These are phyloP conservation scores for Linnemannia hyalina DNA, from an alignment of 192 early-diverging fungal species.

Conservation along the genomic window DNA sequence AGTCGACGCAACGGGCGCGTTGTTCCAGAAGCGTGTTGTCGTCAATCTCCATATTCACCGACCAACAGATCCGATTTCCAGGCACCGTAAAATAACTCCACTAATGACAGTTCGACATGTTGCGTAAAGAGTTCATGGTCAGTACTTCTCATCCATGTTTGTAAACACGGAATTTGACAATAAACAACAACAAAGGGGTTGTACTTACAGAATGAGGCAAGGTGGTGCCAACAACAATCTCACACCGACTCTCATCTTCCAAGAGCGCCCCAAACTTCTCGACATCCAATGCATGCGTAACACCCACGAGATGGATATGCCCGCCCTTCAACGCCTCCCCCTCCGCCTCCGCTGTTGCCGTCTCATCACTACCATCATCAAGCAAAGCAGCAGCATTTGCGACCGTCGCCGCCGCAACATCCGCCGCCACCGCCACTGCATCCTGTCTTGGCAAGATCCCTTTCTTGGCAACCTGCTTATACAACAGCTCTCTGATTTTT, in stretches of 20 bases:
- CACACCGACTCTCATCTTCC: constrained; percentile 4
- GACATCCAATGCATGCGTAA: constrained; percentile 9
- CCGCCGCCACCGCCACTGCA: constrained; percentile 10
- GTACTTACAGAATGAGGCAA: constrained; percentile 16
- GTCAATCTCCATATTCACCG: constrained; percentile 22
- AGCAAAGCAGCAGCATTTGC: background rate
- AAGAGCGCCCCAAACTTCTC: background rate
- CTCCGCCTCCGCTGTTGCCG: background rate
- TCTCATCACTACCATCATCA: too few species aligned
- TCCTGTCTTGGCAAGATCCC: constrained; percentile 36
- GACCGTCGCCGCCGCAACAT: constrained; percentile 4
- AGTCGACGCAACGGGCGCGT: background rate
- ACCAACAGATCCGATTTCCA: constrained; percentile 19
- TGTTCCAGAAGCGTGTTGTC: constrained; percentile 22
- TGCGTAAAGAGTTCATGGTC: background rate
- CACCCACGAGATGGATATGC: constrained; percentile 24
- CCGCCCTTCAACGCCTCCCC: constrained; percentile 10
- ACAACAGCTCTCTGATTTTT: constrained; percentile 26
- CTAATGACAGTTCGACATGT: background rate
- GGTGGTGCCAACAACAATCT: constrained; percentile 3
- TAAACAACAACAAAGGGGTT: background rate
- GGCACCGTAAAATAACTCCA: constrained; percentile 24
- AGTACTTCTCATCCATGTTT: background rate
- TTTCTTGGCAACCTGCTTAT: constrained; percentile 32
- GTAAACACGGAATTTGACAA: background rate